A percentile compares a stretch with the other conserved stretches of the same genome.
Conservation (phyloP, 352 stramenopile species). For the Pythium guiyangense region DNA sequence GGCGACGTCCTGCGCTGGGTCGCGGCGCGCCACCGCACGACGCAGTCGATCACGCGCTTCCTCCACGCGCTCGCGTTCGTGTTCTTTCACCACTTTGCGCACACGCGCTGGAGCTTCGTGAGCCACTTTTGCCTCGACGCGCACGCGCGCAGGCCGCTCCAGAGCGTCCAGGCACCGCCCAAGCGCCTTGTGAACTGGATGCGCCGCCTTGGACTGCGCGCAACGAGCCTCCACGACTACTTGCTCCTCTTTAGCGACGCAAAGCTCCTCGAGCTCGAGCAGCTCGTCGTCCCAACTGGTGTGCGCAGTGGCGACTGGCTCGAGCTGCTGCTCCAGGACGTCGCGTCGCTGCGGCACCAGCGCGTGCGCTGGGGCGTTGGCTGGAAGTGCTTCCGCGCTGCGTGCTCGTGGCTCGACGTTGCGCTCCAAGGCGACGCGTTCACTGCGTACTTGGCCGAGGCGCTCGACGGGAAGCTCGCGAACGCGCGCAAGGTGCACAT, state of each 20-base stretch:
- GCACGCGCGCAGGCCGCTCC: slow-evolving; percentile 22
- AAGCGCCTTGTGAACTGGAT: slow-evolving; percentile 19
- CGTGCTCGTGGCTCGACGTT: slow-evolving; percentile 56
- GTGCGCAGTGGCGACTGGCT: slow-evolving; percentile 21
- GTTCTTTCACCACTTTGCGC: slow-evolving; percentile 56
- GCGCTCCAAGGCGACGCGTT: slow-evolving; percentile 22
- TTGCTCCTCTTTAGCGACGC: slow-evolving; percentile 31
- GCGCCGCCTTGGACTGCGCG: slow-evolving; percentile 4
- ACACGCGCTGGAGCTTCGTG: slow-evolving; percentile 57
- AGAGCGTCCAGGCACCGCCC: slow-evolving; percentile 11
- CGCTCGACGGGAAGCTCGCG: slow-evolving; percentile 54
- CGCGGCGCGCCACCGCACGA: slow-evolving; percentile 36
- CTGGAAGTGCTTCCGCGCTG: slow-evolving; percentile 63
- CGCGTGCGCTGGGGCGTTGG: slow-evolving; percentile 40
- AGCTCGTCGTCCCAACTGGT: slow-evolving; percentile 3
- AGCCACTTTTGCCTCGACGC: slow-evolving; percentile 29
- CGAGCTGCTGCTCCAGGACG: slow-evolving; percentile 23
- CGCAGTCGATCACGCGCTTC: slow-evolving; percentile 66
- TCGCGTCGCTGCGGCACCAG: slow-evolving; percentile 19
- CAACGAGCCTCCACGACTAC: slow-evolving; percentile 17
- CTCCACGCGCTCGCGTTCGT: slow-evolving; percentile 58
- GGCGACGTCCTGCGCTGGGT: slow-evolving; percentile 48
- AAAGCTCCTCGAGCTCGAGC: slow-evolving; percentile 14
- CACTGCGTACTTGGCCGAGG: slow-evolving; percentile 36
- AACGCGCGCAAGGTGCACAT: slow-evolving; percentile 24